Percentiles rank a stretch among this genome's conserved stretches.
These are phyloP conservation scores for Entomophthora muscae DNA, from an alignment of 371 early-diverging fungal genomes.

Conservation along the genomic window DNA sequence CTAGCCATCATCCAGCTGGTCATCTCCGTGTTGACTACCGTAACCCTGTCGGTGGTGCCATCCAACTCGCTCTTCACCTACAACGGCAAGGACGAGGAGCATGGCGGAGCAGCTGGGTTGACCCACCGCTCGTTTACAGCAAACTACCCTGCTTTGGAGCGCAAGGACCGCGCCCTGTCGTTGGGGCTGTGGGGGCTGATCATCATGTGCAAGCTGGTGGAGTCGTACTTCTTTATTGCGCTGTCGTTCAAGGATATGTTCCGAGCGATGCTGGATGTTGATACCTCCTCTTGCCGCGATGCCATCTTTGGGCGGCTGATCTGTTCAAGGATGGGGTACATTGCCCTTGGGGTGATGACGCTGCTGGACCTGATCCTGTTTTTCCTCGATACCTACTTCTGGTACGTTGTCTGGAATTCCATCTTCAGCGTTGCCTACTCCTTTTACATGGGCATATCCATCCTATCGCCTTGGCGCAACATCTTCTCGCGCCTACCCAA, in stretches of 20 bases:
- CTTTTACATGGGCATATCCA: conserved; percentile 69
- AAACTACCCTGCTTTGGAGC: conserved; percentile 54
- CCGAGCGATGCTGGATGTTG: conserved; percentile 29
- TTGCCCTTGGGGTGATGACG: conserved; percentile 62
- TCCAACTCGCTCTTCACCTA: conserved; percentile 39
- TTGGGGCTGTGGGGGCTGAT: conserved; percentile 57
- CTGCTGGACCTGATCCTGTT: conserved; percentile 58
- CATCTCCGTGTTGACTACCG: conserved; percentile 39
- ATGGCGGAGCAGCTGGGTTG: conserved; percentile 19
- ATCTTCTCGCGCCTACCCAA: conserved; percentile 70
- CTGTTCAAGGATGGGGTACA: conserved; percentile 39
- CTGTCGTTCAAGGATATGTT: conserved; percentile 61
- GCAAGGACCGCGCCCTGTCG: conserved; percentile 55
- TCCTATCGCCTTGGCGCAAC: conserved; percentile 77
- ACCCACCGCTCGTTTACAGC: conserved; percentile 57
- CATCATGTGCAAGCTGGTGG: conserved; percentile 59
- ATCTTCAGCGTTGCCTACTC: conserved; percentile 60
- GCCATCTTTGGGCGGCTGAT: conserved; percentile 21
- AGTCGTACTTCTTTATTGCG: conserved; percentile 71
- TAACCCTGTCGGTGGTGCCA: conserved; percentile 46
- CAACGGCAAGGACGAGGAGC: conserved; percentile 19
- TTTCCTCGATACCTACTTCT: conserved; percentile 79
- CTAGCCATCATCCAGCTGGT: conserved; percentile 47
- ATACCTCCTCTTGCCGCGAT: conserved; percentile 35
- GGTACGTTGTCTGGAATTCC: conserved; percentile 80